These are phyloP conservation scores for Backusella sp. DNA, from an alignment of 192 early-diverging fungal genomes.

Conservation along the genomic window DNA sequence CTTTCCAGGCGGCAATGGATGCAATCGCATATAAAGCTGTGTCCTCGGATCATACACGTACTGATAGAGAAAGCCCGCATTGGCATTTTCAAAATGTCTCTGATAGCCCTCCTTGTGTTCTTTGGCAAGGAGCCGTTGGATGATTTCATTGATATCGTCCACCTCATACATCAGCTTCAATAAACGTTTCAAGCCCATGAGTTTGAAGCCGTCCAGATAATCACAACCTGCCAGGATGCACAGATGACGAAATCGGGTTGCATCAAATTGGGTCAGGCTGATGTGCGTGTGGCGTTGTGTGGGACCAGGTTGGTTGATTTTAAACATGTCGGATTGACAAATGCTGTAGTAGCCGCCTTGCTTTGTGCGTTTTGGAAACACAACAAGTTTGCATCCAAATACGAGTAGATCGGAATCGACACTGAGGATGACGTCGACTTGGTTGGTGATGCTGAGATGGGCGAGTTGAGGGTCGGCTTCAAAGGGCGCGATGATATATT, in stretches of 20 bases:
- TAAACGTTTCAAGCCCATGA: neutral
- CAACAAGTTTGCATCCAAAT: neutral
- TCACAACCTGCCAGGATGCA: neutral
- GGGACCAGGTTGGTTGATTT: neutral
- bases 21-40: neutral
- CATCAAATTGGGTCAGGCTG: neutral
- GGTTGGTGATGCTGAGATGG: neutral
- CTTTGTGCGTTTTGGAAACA: neutral
- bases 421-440: neutral
- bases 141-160: neutral
- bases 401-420: neutral
- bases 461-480: neutral
- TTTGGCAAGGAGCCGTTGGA: neutral
- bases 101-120: neutral
- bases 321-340: neutral
- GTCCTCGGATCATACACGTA: neutral
- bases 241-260: neutral
- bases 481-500: neutral
- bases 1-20: neutral
- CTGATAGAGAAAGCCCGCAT: neutral
- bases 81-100: neutral
- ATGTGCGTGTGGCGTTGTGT: neutral
- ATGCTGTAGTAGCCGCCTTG: neutral
- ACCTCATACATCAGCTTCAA: neutral
- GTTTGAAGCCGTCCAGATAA: neutral